Evolutionary conservation across 805 yeast species (phyloP), one percentile per base, ranked within the genome.

Genomic region (Kazachstania kunashirensis): DNA sequence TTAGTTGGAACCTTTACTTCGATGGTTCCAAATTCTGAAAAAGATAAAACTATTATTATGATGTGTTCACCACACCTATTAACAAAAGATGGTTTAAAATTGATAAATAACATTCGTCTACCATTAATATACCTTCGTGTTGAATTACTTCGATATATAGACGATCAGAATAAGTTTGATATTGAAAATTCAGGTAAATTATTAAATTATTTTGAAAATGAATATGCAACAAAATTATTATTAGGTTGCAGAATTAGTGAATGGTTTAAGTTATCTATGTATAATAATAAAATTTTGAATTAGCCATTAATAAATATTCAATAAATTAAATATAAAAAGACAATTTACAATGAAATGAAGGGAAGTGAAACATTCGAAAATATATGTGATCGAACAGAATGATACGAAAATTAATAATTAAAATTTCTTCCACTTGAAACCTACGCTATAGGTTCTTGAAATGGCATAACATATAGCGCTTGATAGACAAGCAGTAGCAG

Each of bases 381-480:
- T n/a, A n/a, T n/a, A n/a, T n/a, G n/a, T n/a, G n/a, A n/a, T n/a
- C n/a, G n/a, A n/a, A n/a, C n/a, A n/a, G n/a, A n/a, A n/a, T n/a
- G n/a, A n/a, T n/a, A n/a, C n/a, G n/a, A n/a, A n/a, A n/a, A n/a
- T n/a, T n/a, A n/a, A n/a, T n/a, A n/a, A 9, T 39, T 36, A 48
- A 24, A 61, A 59, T 40, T 52, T 55, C 18, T 49, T 47, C 56
- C 64, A 42, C 31, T 52, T 59, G 48, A 55, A 45, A 1, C 78
- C 78, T 19, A 72, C 75, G 9, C 66, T 55, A 29, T 54, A 50
- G 35, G 58, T 62, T 44, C 78, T 63, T 3, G 78, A 67, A 12
- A 57, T 38, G 6, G 62, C 29, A 65, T 72, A 74, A 20, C 60
- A 57, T 2, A 60, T 19, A 2, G 64, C 60, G 25, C 70, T 62